phyloP scores from a whole-genome alignment of 768 basidiomycete species.

The Suillus spraguei region DNA sequence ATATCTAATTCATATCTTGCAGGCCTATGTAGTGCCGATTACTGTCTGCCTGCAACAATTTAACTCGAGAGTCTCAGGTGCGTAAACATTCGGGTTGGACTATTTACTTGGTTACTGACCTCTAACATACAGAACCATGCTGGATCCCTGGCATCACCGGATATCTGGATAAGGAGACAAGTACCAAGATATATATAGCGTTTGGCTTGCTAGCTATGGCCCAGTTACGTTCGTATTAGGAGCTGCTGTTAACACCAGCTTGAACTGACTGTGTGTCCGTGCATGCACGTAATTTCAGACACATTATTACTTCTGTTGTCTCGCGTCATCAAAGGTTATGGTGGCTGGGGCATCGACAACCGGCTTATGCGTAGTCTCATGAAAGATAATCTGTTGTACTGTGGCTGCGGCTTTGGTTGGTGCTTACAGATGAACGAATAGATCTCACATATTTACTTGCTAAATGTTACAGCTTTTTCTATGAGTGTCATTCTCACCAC shows the following conservation, averaged over 20 bases:
- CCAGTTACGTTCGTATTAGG: neutral
- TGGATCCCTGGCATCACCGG: neutral
- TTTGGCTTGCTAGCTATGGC: neutral
- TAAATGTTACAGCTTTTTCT: neutral
- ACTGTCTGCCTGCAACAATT: neutral
- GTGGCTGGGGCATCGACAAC: neutral
- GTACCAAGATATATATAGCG: neutral
- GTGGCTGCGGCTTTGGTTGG: neutral
- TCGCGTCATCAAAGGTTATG: neutral
- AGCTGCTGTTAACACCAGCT: neutral
- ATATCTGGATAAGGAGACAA: neutral
- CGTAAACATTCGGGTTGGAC: neutral
- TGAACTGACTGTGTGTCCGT: neutral
- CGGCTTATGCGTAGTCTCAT: constrained; percentile 1
- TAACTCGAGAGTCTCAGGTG: neutral
- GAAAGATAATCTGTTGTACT: neutral
- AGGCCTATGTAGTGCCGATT: neutral
- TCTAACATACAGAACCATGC: neutral
- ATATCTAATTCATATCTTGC: neutral
- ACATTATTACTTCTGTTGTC: neutral
- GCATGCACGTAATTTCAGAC: neutral
- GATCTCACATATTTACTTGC: neutral
- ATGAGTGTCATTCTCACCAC: neutral
- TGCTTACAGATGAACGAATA: neutral
- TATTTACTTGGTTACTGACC: neutral